Conservation (phyloP, 2,329 filamentous ascomycete genomes). For the Neonectria hederae region DNA sequence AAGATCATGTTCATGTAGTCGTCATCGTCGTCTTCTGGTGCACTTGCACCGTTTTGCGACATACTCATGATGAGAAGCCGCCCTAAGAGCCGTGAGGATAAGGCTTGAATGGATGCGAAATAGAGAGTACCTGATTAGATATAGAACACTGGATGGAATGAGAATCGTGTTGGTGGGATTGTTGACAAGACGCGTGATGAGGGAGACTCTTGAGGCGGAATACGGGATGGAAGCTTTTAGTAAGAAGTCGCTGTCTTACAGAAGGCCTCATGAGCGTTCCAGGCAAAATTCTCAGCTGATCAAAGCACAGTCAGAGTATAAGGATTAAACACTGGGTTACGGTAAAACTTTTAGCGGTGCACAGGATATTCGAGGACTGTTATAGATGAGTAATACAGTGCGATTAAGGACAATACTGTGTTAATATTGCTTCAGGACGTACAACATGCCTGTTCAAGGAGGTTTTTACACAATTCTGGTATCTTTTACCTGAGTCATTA, state of each 20-base stretch:
- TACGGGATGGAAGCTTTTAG: background rate
- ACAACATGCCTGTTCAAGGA: background rate
- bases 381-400: background rate
- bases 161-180: background rate
- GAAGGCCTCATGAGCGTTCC: background rate
- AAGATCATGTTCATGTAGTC: conserved; percentile 99
- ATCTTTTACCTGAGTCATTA: background rate
- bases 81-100: background rate
- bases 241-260: background rate
- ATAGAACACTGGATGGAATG: background rate
- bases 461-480: background rate
- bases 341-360: background rate
- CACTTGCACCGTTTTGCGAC: conserved; percentile 23
- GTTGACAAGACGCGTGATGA: background rate
- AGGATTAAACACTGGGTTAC: background rate
- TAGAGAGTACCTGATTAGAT: no score
- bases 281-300: background rate
- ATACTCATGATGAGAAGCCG: conserved; percentile 19
- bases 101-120: background rate
- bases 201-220: background rate
- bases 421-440: background rate
- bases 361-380: background rate
- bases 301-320: background rate
- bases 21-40: conserved; percentile 75
- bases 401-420: background rate